These are phyloP conservation scores for Pythium apleroticum DNA, from an alignment of 352 stramenopile species.

Conservation along the genomic window DNA sequence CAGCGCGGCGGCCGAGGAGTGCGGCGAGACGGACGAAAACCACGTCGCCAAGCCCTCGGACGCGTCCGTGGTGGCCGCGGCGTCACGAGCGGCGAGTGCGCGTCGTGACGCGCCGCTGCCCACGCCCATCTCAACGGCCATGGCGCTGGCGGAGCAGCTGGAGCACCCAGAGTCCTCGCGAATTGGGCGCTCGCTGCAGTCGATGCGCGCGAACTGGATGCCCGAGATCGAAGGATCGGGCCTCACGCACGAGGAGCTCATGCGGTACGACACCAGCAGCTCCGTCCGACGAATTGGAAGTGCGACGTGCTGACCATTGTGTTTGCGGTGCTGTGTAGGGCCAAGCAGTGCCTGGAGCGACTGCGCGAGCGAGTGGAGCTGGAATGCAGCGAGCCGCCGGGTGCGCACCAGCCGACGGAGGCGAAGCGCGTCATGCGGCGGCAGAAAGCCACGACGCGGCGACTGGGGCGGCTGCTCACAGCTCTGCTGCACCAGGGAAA, in stretches of 20 bases:
- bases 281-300: not conserved
- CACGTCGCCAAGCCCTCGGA: not conserved
- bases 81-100: not conserved
- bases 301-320: not conserved
- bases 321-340: constrained; percentile 4
- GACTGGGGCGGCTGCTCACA: constrained; percentile 23
- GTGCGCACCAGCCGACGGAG: not conserved
- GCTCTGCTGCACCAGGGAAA: constrained; percentile 16
- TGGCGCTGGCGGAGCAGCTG: constrained; percentile 28
- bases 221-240: constrained; percentile 20
- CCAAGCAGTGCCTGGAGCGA: constrained; percentile 18
- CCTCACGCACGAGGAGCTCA: constrained; percentile 20
- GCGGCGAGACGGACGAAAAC: constrained; percentile 5
- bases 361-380: constrained; percentile 19
- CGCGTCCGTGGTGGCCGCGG: not conserved
- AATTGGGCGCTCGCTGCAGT: constrained; percentile 18
- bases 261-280: constrained; percentile 12
- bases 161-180: constrained; percentile 18
- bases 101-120: constrained; percentile 5
- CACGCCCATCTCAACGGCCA: constrained; percentile 30
- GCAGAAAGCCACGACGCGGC: constrained; percentile 19
- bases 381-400: constrained; percentile 4
- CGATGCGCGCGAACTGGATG: constrained; percentile 19
- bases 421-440: not conserved
- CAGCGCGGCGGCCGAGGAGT: not conserved